Conservation (phyloP, 441 rosid species). For the Erysimum cheiri region DNA sequence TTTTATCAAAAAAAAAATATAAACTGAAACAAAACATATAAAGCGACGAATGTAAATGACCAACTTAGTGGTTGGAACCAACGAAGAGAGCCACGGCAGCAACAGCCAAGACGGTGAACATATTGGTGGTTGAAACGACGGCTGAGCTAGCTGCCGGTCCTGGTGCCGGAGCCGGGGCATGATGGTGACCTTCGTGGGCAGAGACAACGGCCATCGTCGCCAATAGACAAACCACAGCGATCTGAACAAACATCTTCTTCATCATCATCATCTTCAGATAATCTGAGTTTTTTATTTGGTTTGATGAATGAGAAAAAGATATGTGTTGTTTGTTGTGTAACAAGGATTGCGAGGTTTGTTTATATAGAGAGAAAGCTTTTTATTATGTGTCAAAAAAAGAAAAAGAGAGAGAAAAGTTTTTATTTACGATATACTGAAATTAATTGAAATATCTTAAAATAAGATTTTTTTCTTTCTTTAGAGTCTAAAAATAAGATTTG, state of each 20-base stretch:
- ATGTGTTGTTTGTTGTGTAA: conserved; percentile 31
- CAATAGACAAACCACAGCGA: conserved; percentile 46
- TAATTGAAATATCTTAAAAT: conserved; percentile 11
- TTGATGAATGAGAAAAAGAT: conserved; percentile 33
- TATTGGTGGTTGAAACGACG: conserved; percentile 40
- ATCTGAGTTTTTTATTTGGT: conserved; percentile 9
- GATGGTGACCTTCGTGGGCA: conserved; percentile 39
- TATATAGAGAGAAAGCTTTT: conserved; percentile 23
- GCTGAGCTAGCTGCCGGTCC: conserved; percentile 38
- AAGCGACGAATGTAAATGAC: conserved; percentile 10
- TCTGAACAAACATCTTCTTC: conserved; percentile 41
- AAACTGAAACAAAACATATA: conserved; percentile 15
- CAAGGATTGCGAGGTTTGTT: conserved; percentile 4
- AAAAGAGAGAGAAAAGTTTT: conserved; percentile 1
- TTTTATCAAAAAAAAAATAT: not conserved
- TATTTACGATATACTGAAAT: not conserved
- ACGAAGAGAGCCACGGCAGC: conserved; percentile 44
- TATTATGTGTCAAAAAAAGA: no score
- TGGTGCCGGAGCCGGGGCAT: conserved; percentile 37
- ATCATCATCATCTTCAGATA: conserved; percentile 29
- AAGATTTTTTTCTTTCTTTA: not conserved
- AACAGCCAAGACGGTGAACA: conserved; percentile 41
- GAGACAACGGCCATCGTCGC: conserved; percentile 43
- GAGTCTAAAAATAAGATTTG: conserved; percentile 22
- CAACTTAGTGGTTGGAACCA: conserved; percentile 42